Evolutionary conservation across 345 rosid genomes (phyloP).

Genomic region (Bruguiera parviflora): DNA sequence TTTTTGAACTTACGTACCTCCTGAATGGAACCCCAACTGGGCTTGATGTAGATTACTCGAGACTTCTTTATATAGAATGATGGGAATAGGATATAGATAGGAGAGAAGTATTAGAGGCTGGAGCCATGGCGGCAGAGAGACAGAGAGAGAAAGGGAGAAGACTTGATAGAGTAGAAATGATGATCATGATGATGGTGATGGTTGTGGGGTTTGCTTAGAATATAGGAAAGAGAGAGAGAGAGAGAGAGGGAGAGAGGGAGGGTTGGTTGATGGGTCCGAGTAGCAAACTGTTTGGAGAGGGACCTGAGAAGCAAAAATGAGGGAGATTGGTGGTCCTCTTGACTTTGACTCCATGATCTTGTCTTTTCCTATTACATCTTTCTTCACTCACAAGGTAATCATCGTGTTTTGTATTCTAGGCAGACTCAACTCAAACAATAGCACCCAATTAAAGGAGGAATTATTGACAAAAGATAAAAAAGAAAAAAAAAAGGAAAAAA

Average conservation of each 20-base stretch:
- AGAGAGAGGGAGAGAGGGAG: slow-evolving; percentile 24
- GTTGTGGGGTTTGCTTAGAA: slow-evolving; percentile 96
- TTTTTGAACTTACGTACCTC: neutral
- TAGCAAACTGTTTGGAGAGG: slow-evolving; percentile 75
- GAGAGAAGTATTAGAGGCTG: neutral
- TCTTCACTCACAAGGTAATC: slow-evolving; percentile 72
- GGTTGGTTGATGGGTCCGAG: slow-evolving; percentile 75
- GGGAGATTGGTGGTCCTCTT: slow-evolving; percentile 45
- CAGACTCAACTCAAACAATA: neutral
- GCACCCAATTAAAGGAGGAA: neutral
- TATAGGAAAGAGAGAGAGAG: slow-evolving; percentile 50
- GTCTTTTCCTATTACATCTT: slow-evolving; percentile 31
- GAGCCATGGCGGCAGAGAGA: slow-evolving; percentile 18
- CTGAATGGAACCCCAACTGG: slow-evolving; percentile 29
- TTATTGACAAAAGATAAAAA: neutral
- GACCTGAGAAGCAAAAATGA: slow-evolving; percentile 33
- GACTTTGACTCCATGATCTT: slow-evolving; percentile 50
- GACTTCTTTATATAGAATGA: slow-evolving; percentile 31
- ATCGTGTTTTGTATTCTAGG: slow-evolving; percentile 19
- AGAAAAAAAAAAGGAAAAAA: neutral
- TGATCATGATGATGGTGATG: slow-evolving; percentile 46
- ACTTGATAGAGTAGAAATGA: slow-evolving; percentile 65
- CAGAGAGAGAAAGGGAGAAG: slow-evolving; percentile 34
- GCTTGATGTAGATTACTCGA: slow-evolving; percentile 42
- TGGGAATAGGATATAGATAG: neutral